Conservation (phyloP, 2,329 filamentous ascomycete genomes). For the Phaeosphaeria sp. region DNA sequence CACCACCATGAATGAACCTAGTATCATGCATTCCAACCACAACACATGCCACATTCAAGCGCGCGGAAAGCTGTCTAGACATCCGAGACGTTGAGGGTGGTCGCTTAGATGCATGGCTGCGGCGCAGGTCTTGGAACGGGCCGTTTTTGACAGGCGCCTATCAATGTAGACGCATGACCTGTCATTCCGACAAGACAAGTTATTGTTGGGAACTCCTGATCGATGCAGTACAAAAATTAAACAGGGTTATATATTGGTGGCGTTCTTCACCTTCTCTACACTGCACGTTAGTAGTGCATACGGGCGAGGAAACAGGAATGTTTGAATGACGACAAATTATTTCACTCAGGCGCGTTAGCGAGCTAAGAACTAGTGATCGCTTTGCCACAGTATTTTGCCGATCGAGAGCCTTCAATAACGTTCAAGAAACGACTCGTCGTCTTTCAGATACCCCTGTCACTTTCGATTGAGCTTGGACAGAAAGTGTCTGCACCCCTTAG, state of each 20-base stretch:
- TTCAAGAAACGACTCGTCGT: no score
- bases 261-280: background rate
- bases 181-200: background rate
- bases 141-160: background rate
- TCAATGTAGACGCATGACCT: background rate
- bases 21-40: background rate
- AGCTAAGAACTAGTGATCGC: no score
- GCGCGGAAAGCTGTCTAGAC: background rate
- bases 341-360: no score
- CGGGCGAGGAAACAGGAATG: background rate
- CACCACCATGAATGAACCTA: background rate
- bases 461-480: no score
- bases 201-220: background rate
- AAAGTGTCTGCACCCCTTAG: no score
- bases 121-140: background rate
- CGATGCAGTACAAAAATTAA: background rate
- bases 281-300: background rate
- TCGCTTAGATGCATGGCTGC: background rate
- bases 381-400: no score
- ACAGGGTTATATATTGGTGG: background rate
- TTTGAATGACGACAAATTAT: no score
- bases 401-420: no score
- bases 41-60: background rate
- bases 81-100: background rate
- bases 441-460: no score